Evolutionary conservation across 768 basidiomycete genomes (phyloP), one percentile per base, ranked within the genome.

Genomic region (Tylopilus vinaceipallidus): DNA sequence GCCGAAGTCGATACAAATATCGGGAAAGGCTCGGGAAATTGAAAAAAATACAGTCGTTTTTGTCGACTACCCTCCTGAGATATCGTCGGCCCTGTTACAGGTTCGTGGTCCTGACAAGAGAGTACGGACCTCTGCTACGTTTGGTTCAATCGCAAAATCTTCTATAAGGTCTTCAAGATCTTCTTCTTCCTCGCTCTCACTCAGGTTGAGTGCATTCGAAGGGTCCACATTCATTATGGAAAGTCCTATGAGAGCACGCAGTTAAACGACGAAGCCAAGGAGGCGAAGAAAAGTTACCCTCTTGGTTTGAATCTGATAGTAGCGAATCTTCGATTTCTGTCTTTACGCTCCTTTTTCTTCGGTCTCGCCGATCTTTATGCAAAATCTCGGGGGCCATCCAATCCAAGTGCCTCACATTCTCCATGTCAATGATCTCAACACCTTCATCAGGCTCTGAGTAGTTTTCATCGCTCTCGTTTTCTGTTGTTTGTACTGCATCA

Each of bases 371-470:
- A 46, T 83, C 80, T 55, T 72, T 83, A 47, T 71, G 73, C 47
- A 91, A 61, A 52, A 77, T 83, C 62, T 91, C 88, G 1, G 91
- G 91, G 8, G 91, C 91, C 84, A 90, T 90, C 82, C 84, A 91
- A 65, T 93, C 91, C 82, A 93, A 81, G 52, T 82, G 73, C n/a
- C 77, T 71, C 26, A 93, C 82, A 50, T 84, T 76, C 26, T 84
- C 82, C 80, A 93, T 86, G 60, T 93, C 91, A 33, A 93, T 73
- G 45, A 92, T 90, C 69, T 91, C 88, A 20, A 91, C 86, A 11
- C 88, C 90, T 47, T 91, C 88, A 58, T 92, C 91, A 12, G 88
- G 87, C 52, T 93, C 91, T 16, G 91, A 93, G 67, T 92, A 91
- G 17, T 91, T 89, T 6, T 73, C 82, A 16, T 86, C 81, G 14